Conservation (phyloP, 164 flowering plant genomes). For the Magnolia sinica region DNA sequence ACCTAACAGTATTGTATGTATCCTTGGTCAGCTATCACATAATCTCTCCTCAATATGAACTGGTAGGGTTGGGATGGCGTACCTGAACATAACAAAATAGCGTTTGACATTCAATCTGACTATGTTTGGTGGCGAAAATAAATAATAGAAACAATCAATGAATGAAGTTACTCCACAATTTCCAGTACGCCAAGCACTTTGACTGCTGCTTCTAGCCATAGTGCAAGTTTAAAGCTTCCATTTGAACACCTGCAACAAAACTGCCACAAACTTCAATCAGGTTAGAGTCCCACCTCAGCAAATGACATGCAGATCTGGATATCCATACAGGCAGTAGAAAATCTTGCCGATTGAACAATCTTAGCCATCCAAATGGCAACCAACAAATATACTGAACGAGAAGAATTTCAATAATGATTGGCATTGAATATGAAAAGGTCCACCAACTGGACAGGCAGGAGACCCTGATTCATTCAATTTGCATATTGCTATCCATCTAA, state of each 20-base stretch:
- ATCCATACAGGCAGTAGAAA: no score
- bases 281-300: background rate
- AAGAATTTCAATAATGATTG: no score
- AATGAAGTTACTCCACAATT: constrained; percentile 17
- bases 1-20: no score
- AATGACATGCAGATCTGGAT: background rate
- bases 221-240: constrained; percentile 1
- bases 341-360: no score
- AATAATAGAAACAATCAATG: constrained; percentile 21
- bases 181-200: constrained; percentile 21
- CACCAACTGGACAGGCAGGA: no score
- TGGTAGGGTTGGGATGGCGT: background rate
- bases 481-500: no score
- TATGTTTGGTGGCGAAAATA: constrained; percentile 7
- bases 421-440: no score
- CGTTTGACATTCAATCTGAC: background rate
- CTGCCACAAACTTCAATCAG: constrained; percentile 9
- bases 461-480: no score
- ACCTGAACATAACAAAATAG: constrained; percentile 20
- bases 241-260: constrained; percentile 4
- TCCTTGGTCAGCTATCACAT: no score
- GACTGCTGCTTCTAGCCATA: constrained; percentile 2
- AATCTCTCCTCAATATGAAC: no score
- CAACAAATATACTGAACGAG: no score
- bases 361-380: no score